Evolutionary conservation across 768 basidiomycete species (phyloP).

Genomic region (Punctularia strigosozonata): DNA sequence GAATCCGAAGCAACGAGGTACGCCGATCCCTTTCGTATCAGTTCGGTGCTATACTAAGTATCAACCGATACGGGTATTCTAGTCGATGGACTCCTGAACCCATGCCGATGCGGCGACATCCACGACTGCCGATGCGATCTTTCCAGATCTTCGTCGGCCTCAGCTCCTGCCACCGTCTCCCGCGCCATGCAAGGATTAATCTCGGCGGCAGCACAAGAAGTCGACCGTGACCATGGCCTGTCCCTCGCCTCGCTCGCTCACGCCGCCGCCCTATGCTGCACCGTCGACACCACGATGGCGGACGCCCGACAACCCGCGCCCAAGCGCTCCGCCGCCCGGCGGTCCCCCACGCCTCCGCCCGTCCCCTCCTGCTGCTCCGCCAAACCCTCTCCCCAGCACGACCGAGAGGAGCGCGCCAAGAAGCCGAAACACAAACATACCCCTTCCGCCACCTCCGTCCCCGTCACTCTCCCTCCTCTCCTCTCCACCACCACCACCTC

Average conservation of each 20-base stretch:
- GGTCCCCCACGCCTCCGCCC: too few species aligned
- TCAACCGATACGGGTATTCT: constrained; percentile 5
- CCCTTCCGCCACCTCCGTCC: background rate
- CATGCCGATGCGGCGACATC: constrained; percentile 46
- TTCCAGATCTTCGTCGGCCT: constrained; percentile 5
- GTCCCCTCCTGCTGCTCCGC: background rate
- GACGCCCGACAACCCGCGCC: background rate
- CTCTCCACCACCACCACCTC: background rate
- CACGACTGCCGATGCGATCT: constrained; percentile 41
- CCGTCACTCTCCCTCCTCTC: background rate
- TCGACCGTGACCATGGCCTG: too few species aligned
- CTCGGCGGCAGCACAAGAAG: too few species aligned
- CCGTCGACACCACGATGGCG: background rate
- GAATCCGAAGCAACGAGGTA: constrained; percentile 20
- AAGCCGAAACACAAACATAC: background rate
- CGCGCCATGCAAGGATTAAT: too few species aligned
- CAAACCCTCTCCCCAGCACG: background rate
- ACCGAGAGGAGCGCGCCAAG: too few species aligned
- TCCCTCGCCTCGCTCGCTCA: constrained; percentile 26
- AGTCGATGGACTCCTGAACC: constrained; percentile 56
- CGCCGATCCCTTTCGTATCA: background rate
- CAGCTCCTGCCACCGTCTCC: too few species aligned
- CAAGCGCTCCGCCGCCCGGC: background rate
- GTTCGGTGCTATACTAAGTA: background rate
- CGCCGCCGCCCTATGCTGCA: constrained; percentile 18